Conservation (phyloP, 371 early-diverging fungal genomes). For the Saksenaea vasiformis region DNA sequence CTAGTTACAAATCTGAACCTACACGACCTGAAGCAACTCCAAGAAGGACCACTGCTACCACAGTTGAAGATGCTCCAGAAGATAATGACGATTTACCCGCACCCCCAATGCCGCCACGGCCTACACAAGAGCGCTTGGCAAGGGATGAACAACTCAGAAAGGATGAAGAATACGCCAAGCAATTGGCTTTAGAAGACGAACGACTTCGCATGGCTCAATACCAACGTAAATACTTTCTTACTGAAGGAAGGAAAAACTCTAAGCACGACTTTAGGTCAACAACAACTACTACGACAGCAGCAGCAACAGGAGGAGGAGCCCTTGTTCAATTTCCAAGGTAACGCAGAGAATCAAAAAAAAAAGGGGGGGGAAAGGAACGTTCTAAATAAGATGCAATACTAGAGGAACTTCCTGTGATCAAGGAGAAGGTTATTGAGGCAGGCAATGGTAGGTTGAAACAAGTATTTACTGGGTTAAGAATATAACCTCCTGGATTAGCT, state of each 20-base stretch:
- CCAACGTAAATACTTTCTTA: conserved; percentile 3
- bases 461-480: neutral
- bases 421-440: conserved; percentile 50
- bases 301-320: conserved; percentile 30
- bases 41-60: neutral
- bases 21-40: neutral
- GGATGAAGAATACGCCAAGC: conserved; percentile 49
- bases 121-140: conserved; percentile 20
- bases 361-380: neutral
- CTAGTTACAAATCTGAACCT: conserved; percentile 33
- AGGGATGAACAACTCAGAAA: conserved; percentile 48
- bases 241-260: neutral
- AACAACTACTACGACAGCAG: conserved; percentile 13
- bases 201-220: conserved; percentile 18
- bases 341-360: neutral
- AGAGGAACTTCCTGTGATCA: conserved; percentile 53
- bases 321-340: conserved; percentile 48
- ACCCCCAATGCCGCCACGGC: conserved; percentile 40
- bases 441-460: conserved; percentile 38
- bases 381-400: neutral
- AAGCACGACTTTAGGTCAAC: conserved; percentile 13
- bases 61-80: neutral
- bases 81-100: conserved; percentile 14
- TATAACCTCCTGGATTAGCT: conserved; percentile 17
- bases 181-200: conserved; percentile 45